Evolutionary conservation across 805 yeast species (phyloP).

Genomic region (Wickerhamomyces sydowiorum): DNA sequence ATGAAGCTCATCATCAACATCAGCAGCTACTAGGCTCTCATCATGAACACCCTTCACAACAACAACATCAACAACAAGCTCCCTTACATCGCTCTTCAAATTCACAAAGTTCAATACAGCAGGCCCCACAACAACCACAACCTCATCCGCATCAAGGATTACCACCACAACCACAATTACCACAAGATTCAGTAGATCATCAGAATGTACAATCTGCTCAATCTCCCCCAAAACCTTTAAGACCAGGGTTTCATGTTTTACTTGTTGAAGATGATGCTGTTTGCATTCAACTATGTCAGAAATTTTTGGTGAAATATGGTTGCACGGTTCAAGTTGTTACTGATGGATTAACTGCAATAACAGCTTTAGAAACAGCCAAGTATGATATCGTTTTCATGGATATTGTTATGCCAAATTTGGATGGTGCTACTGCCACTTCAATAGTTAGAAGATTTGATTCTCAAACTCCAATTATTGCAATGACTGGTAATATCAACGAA

Average conservation of each 20-base stretch:
- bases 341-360: constrained; percentile 87
- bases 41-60: constrained; percentile 9
- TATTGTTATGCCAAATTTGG: constrained; percentile 83
- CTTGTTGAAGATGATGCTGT: constrained; percentile 79
- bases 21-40: constrained; percentile 4
- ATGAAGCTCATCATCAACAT: constrained; percentile 7
- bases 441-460: constrained; percentile 81
- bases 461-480: constrained; percentile 85
- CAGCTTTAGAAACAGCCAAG: constrained; percentile 61
- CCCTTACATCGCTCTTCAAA: constrained; percentile 2
- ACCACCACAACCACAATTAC: constrained; percentile 9
- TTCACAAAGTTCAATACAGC: constrained; percentile 3
- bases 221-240: constrained; percentile 12
- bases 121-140: constrained; percentile 6
- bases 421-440: constrained; percentile 88
- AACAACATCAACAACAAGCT: constrained; percentile 8
- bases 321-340: constrained; percentile 90
- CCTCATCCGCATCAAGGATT: constrained; percentile 10
- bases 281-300: constrained; percentile 76
- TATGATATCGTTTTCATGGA: constrained; percentile 82
- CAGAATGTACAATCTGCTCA: constrained; percentile 7
- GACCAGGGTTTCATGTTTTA: constrained; percentile 58
- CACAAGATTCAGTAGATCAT: constrained; percentile 6
- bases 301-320: constrained; percentile 80
- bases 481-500: constrained; percentile 87